These are phyloP conservation scores for Solanum arcanum DNA, from an alignment of 257 asterid genomes.

Conservation along the genomic window DNA sequence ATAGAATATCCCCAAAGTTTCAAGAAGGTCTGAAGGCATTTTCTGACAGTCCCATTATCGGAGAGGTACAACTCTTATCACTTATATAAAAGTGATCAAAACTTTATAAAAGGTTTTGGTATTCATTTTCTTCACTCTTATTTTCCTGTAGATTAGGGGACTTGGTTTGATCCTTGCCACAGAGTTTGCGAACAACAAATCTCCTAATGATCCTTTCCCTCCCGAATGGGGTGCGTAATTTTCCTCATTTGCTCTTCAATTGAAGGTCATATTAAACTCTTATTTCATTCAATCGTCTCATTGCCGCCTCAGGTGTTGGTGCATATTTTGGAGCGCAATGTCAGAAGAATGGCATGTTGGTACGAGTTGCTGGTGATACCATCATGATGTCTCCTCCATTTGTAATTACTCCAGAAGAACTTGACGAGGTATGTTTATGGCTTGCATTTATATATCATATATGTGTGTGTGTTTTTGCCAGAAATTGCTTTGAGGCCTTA, in stretches of 20 bases:
- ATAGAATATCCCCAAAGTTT: constrained; percentile 67
- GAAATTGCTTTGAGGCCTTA: background rate
- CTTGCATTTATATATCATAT: background rate
- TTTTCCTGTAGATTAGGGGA: constrained; percentile 69
- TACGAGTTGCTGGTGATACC: constrained; percentile 74
- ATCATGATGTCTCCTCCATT: constrained; percentile 96
- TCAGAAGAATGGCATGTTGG: constrained; percentile 73
- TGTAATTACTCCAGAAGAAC: constrained; percentile 52
- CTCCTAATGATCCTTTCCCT: constrained; percentile 83
- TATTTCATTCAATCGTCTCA: background rate
- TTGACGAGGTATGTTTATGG: constrained; percentile 41
- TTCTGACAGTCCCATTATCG: constrained; percentile 77
- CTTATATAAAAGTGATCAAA: background rate
- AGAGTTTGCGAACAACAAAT: constrained; percentile 76
- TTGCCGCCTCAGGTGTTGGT: constrained; percentile 41
- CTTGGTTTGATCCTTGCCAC: constrained; percentile 86
- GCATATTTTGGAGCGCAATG: constrained; percentile 87
- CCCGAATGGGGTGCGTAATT: constrained; percentile 73
- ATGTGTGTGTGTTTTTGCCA: background rate
- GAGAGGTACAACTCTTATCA: constrained; percentile 49
- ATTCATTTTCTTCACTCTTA: background rate
- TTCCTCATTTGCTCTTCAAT: background rate
- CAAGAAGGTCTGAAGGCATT: constrained; percentile 80
- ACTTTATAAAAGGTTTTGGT: background rate
- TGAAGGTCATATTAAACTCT: background rate